phyloP scores from a whole-genome alignment of 1,284 basidiomycete genomes.

The Puccinia brachypodii region DNA sequence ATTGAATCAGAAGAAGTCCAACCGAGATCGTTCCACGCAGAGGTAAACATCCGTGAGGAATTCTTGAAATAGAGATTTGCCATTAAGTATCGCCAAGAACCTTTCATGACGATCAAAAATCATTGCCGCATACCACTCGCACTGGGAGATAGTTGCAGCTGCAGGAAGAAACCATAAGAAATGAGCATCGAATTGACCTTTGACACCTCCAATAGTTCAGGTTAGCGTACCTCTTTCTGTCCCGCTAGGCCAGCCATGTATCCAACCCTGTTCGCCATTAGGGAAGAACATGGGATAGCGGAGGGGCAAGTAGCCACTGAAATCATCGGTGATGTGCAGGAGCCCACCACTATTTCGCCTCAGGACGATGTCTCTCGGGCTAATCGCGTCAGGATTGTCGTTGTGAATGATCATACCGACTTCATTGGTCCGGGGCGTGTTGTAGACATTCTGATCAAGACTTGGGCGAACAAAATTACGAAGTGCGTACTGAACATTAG shows the following conservation, averaged over 20 bases:
- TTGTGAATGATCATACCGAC: background rate
- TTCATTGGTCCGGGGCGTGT: background rate
- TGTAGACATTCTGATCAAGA: background rate
- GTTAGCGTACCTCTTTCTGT: background rate
- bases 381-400: background rate
- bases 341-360: background rate
- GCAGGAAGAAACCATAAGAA: background rate
- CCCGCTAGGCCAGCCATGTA: background rate
- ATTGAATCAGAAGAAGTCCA: background rate
- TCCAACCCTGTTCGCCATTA: slow-evolving; percentile 26
- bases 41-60: background rate
- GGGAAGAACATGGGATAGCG: slow-evolving; percentile 15
- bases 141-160: background rate
- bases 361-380: background rate
- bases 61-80: background rate
- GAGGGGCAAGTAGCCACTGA: slow-evolving; percentile 11
- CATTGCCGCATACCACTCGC: slow-evolving; percentile 2
- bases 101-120: background rate
- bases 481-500: background rate
- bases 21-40: background rate
- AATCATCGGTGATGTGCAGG: background rate
- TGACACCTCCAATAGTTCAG: no score
- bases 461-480: background rate
- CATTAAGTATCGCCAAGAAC: background rate
- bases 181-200: background rate